phyloP scores from a whole-genome alignment of 1,139 yeast species.

The Ashbya aceris region DNA sequence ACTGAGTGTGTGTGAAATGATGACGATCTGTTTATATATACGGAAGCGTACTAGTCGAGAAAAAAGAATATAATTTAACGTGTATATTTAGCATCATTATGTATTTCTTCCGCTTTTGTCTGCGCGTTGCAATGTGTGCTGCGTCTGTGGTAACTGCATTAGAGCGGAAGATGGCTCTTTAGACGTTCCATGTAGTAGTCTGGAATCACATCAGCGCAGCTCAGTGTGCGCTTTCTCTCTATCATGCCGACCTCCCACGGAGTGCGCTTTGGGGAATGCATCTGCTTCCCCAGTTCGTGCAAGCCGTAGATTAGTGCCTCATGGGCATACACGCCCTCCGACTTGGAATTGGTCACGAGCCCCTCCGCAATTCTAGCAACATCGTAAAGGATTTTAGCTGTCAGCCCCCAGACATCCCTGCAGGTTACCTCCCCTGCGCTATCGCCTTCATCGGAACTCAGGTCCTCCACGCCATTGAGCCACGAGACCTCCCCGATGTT shows the following conservation, averaged over 20 bases:
- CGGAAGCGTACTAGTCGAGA: conserved; percentile 1
- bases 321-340: conserved; percentile 39
- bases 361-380: conserved; percentile 52
- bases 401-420: conserved; percentile 83
- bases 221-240: conserved; percentile 32
- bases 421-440: conserved; percentile 32
- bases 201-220: conserved; percentile 42
- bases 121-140: not conserved
- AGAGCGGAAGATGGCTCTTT: conserved; percentile 1
- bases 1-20: conserved; percentile 1
- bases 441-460: conserved; percentile 45
- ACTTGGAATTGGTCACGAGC: conserved; percentile 6
- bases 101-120: not conserved
- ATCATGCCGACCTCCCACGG: conserved; percentile 38
- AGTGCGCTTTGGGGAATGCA: conserved; percentile 31
- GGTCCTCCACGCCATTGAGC: conserved; percentile 51
- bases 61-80: conserved; percentile 4
- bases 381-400: conserved; percentile 79
- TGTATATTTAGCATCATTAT: conserved; percentile 4
- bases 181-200: conserved; percentile 15
- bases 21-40: conserved; percentile 4
- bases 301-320: conserved; percentile 56
- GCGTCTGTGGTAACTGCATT: not conserved
- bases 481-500: conserved; percentile 51
- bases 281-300: conserved; percentile 42